Evolutionary conservation across 1,139 yeast species (phyloP).

Genomic region (Sugiyamaella grinbergsii): DNA sequence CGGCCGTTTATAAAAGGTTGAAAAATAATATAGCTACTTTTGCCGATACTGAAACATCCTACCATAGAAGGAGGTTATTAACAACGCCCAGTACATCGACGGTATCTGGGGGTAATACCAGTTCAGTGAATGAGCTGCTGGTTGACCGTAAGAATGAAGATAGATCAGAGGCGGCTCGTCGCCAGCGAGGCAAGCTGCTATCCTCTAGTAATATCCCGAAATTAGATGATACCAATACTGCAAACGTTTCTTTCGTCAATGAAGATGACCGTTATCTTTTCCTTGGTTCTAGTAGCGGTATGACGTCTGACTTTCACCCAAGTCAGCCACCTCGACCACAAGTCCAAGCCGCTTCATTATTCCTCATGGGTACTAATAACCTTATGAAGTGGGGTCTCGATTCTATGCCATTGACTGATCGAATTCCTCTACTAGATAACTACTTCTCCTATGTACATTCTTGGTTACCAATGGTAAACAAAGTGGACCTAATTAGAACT

Average conservation of each 20-base stretch:
- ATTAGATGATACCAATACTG: not conserved
- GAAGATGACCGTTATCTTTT: not conserved
- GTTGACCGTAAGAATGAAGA: not conserved
- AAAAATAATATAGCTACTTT: not conserved
- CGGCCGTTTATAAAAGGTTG: conserved; percentile 5
- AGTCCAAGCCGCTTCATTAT: not conserved
- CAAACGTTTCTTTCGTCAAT: not conserved
- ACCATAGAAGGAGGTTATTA: conserved; percentile 3
- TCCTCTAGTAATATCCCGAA: not conserved
- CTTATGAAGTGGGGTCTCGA: conserved; percentile 13
- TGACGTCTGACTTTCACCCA: conserved; percentile 17
- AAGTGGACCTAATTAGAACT: conserved; percentile 21
- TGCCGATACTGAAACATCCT: not conserved
- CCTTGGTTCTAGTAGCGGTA: conserved; percentile 20
- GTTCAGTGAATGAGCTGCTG: not conserved
- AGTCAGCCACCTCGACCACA: conserved; percentile 10
- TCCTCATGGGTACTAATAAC: conserved; percentile 5
- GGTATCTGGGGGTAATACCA: not conserved
- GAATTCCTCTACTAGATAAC: conserved; percentile 22
- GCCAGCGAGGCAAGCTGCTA: not conserved
- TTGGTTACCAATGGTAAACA: conserved; percentile 32
- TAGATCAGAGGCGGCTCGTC: not conserved
- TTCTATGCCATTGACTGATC: conserved; percentile 17
- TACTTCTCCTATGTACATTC: conserved; percentile 28
- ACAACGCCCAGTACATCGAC: not conserved